These are phyloP conservation scores for Murraya paniculata DNA, from an alignment of 345 rosid species.

Conservation along the genomic window DNA sequence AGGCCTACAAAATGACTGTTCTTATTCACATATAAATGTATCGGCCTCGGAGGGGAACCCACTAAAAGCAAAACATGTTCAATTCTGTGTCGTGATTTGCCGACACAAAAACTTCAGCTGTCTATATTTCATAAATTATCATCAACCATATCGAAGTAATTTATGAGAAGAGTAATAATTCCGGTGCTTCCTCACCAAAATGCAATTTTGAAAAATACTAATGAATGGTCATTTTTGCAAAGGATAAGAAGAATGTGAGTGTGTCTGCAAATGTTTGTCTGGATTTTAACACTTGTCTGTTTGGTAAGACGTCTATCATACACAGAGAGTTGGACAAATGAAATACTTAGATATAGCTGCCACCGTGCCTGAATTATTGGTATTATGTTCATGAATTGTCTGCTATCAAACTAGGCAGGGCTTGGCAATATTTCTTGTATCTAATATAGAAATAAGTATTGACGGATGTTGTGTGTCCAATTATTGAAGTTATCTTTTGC, in stretches of 20 bases:
- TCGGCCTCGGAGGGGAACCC: not conserved
- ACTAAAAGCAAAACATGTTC: not conserved
- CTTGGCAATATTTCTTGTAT: not conserved
- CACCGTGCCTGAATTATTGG: conserved; percentile 9
- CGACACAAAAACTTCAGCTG: conserved; percentile 23
- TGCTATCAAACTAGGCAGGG: conserved; percentile 6
- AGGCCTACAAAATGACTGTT: too few relatives aligned
- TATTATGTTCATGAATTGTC: not conserved
- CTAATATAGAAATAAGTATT: not conserved
- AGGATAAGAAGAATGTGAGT: conserved; percentile 26
- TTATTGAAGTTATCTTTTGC: not conserved
- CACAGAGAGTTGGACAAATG: not conserved
- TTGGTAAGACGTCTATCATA: conserved; percentile 24
- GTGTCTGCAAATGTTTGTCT: conserved; percentile 13
- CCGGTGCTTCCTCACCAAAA: conserved; percentile 21
- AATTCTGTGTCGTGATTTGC: conserved; percentile 17
- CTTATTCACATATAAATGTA: too few relatives aligned
- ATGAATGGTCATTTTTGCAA: not conserved
- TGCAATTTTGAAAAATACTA: not conserved
- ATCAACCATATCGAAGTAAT: conserved; percentile 2
- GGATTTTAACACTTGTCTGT: conserved; percentile 11
- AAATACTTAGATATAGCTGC: not conserved
- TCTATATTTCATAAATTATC: conserved; percentile 8
- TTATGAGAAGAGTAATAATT: not conserved
- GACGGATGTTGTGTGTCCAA: not conserved